Evolutionary conservation across 768 basidiomycete genomes (phyloP), one percentile per base, ranked within the genome.

Genomic region (Auricularia heimuer): DNA sequence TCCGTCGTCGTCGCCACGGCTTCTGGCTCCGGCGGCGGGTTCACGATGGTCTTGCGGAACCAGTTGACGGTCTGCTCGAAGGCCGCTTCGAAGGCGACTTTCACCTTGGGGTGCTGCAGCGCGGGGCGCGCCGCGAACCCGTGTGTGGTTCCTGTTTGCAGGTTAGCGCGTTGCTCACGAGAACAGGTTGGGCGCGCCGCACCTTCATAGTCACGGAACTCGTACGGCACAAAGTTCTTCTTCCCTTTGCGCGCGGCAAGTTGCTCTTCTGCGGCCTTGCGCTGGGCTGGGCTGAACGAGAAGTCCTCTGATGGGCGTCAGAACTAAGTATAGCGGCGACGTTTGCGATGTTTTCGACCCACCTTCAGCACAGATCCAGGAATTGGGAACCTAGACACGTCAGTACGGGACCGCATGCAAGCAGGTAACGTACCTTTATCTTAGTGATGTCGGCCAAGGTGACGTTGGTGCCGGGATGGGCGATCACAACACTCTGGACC

Each of bases 121-220:
- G 81, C 78, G 3, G 81, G 82, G 14, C 82, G 76, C 35, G 75
- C 73, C 2, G 81, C 81, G 33, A 84, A 84, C 33, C 83, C 80
- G 63, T 82, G 83, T 6, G 67, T 70, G 16, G 78, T 83, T 67
- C 78, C 81, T 82, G 24, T 8, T 4, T 12, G 24, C 8, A 7
- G 29, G 24, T 29, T 10, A 60, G 56, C 4, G 11, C 8, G 8
- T 6, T 29, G 56, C 4, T 35, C 29, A 29, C 29, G 29, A 35
- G 29, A 24, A 60, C 1, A 24, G 24, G 56, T 11, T 8, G 24
- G 29, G 24, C 24, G 8, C 8, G 24, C 11, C 29, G 24, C 37
- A 75, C 77, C 77, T 64, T 72, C 73, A 68, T 79, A 80, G 62
- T 72, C 71, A 34, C 69, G 67, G 68, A 78, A 77, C 66, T 77